These are phyloP conservation scores for Lepidium aucheri DNA, from an alignment of 345 rosid species.

Conservation along the genomic window DNA sequence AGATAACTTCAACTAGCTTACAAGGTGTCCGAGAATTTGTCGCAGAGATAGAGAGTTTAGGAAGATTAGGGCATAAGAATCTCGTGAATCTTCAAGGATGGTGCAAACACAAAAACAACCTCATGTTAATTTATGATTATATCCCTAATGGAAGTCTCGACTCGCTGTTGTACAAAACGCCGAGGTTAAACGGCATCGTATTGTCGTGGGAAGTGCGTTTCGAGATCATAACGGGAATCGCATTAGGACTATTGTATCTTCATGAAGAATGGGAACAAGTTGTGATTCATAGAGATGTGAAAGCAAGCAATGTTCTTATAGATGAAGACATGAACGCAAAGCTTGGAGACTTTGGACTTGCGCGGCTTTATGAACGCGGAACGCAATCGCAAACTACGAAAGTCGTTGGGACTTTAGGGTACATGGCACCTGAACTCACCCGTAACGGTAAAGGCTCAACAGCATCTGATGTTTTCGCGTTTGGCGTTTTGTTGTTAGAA, in stretches of 20 bases:
- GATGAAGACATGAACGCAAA: slow-evolving; percentile 25
- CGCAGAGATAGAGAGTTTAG: slow-evolving; percentile 55
- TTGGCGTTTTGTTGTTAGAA: slow-evolving; percentile 47
- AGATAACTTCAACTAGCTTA: slow-evolving; percentile 24
- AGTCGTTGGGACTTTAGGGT: slow-evolving; percentile 60
- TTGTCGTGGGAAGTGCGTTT: slow-evolving; percentile 22
- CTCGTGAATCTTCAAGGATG: slow-evolving; percentile 62
- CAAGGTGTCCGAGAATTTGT: slow-evolving; percentile 53
- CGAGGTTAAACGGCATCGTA: neutral
- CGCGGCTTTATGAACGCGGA: slow-evolving; percentile 53
- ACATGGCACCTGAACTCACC: slow-evolving; percentile 54
- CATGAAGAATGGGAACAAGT: slow-evolving; percentile 30
- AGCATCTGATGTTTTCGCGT: slow-evolving; percentile 53
- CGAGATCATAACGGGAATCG: slow-evolving; percentile 18
- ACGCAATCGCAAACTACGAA: slow-evolving; percentile 33
- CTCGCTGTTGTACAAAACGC: neutral
- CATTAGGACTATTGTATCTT: slow-evolving; percentile 19
- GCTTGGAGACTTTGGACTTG: slow-evolving; percentile 59
- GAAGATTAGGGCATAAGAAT: slow-evolving; percentile 46
- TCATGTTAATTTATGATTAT: slow-evolving; percentile 44
- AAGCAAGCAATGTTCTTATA: slow-evolving; percentile 24
- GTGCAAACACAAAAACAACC: slow-evolving; percentile 45
- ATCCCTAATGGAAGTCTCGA: slow-evolving; percentile 24
- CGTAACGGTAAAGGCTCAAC: slow-evolving; percentile 46
- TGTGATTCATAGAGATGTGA: slow-evolving; percentile 28